Conservation (phyloP, 805 yeast genomes). For the Candida namnaoensis region DNA sequence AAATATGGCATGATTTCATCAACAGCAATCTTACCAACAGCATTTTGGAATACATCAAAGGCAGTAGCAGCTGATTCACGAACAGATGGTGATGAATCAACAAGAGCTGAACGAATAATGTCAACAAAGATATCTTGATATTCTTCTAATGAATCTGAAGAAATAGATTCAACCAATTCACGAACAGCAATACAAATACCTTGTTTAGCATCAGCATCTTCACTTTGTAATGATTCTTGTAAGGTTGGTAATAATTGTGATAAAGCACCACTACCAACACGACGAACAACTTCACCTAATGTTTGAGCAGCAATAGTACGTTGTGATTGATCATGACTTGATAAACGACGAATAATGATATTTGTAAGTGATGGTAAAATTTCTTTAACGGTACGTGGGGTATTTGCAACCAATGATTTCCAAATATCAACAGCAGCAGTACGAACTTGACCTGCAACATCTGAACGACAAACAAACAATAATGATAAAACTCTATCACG, state of each 20-base stretch:
- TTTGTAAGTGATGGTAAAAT: slow-evolving; percentile 77
- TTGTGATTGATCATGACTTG: slow-evolving; percentile 71
- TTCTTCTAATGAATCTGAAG: slow-evolving; percentile 47
- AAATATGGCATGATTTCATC: slow-evolving; percentile 85
- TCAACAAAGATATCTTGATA: slow-evolving; percentile 63
- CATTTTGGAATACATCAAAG: slow-evolving; percentile 78
- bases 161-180: slow-evolving; percentile 75
- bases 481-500: slow-evolving; percentile 80
- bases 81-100: slow-evolving; percentile 65
- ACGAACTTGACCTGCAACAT: slow-evolving; percentile 79
- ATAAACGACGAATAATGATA: slow-evolving; percentile 73
- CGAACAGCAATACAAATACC: slow-evolving; percentile 93
- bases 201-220: slow-evolving; percentile 80
- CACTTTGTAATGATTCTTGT: slow-evolving; percentile 48
- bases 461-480: slow-evolving; percentile 92
- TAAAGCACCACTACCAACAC: slow-evolving; percentile 86
- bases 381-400: slow-evolving; percentile 91
- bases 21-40: slow-evolving; percentile 76
- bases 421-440: slow-evolving; percentile 88
- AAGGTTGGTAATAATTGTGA: slow-evolving; percentile 80
- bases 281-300: slow-evolving; percentile 86
- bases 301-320: slow-evolving; percentile 89
- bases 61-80: slow-evolving; percentile 90
- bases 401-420: slow-evolving; percentile 93
- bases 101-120: slow-evolving; percentile 71